Evolutionary conservation across 164 flowering plant genomes (phyloP).

Genomic region (Tetrastigma voinierianum): DNA sequence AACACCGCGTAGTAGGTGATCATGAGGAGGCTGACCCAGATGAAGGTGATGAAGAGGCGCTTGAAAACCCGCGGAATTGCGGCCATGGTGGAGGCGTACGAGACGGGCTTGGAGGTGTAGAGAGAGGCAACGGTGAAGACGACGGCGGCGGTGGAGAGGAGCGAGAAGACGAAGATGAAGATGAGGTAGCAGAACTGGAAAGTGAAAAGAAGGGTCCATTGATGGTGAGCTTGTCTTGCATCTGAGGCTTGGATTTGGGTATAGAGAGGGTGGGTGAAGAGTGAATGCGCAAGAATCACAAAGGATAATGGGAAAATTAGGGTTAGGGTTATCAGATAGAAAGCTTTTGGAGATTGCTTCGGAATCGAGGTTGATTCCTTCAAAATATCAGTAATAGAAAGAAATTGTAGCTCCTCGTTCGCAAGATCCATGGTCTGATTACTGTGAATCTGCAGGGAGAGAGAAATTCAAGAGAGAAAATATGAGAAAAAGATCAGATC

Average conservation of each 20-base stretch:
- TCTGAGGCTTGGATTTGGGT: slow-evolving; percentile 31
- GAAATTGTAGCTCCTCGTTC: slow-evolving; percentile 73
- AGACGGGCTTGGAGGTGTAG: slow-evolving; percentile 76
- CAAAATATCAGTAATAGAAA: slow-evolving; percentile 44
- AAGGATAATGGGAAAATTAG: slow-evolving; percentile 90
- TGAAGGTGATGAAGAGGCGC: slow-evolving; percentile 65
- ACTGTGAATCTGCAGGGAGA: background rate
- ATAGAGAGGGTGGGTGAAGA: slow-evolving; percentile 69
- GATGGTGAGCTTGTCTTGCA: slow-evolving; percentile 29
- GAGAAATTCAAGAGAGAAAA: background rate
- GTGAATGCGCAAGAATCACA: slow-evolving; percentile 82
- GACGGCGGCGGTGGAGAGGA: slow-evolving; percentile 90
- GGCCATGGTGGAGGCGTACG: slow-evolving; percentile 56
- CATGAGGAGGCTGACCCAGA: slow-evolving; percentile 60
- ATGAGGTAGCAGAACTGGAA: slow-evolving; percentile 70
- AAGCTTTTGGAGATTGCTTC: slow-evolving; percentile 51
- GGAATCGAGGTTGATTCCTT: slow-evolving; percentile 71
- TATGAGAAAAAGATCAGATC: background rate
- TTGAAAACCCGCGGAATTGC: slow-evolving; percentile 75
- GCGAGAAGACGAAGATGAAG: slow-evolving; percentile 90
- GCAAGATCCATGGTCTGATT: slow-evolving; percentile 55
- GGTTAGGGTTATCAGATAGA: slow-evolving; percentile 75
- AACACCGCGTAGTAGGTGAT: slow-evolving; percentile 51
- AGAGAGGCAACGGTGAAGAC: slow-evolving; percentile 92
- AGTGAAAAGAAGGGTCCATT: slow-evolving; percentile 45